phyloP scores from a whole-genome alignment of 257 asterid genomes.

The Orobanche coerulescens region DNA sequence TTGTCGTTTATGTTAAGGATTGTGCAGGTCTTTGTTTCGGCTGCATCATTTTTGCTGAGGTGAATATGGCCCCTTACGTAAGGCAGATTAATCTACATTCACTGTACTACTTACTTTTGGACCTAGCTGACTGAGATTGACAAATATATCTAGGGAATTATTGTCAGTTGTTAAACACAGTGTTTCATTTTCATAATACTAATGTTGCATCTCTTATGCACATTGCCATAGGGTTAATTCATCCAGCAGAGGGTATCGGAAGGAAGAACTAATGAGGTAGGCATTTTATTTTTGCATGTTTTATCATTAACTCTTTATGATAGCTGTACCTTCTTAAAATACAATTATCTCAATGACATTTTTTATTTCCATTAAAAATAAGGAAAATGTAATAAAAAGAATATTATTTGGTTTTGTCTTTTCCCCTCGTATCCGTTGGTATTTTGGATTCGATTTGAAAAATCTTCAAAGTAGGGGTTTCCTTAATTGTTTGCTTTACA shows the following conservation, averaged over 20 bases:
- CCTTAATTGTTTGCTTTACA: no score
- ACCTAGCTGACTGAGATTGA: neutral
- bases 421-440: no score
- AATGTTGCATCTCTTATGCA: slow-evolving; percentile 16
- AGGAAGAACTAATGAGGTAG: slow-evolving; percentile 67
- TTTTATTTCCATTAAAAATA: slow-evolving; percentile 3
- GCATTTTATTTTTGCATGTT: slow-evolving; percentile 2
- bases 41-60: neutral
- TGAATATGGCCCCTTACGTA: neutral
- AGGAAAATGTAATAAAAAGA: neutral
- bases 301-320: neutral
- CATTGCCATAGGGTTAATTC: slow-evolving; percentile 30
- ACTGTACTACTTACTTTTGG: neutral
- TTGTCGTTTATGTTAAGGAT: no score
- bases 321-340: neutral
- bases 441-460: no score
- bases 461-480: no score
- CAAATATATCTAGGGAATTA: neutral
- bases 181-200: slow-evolving; percentile 3
- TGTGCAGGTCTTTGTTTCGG: no score
- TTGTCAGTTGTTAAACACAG: neutral
- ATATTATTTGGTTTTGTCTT: no score
- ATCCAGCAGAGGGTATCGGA: slow-evolving; percentile 34
- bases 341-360: neutral
- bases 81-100: neutral